Percentiles rank a stretch among this genome's conserved stretches.
Evolutionary conservation across 1,284 basidiomycete species (phyloP).

Genomic region (Marasmius sp.): DNA sequence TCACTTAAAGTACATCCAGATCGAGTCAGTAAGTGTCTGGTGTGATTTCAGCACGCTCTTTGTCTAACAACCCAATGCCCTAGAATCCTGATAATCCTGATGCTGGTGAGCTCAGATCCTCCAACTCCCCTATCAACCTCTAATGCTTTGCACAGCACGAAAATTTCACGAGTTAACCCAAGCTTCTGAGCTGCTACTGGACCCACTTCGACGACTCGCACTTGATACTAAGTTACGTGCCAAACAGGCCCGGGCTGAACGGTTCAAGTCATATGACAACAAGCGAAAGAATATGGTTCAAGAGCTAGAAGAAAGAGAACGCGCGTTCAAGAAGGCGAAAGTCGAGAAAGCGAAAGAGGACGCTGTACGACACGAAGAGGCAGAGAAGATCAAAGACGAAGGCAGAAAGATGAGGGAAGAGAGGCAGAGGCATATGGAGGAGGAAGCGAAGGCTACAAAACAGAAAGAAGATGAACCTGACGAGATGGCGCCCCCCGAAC

Average conservation of each 20-base stretch:
- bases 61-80: slow-evolving; percentile 17
- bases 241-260: slow-evolving; percentile 68
- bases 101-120: slow-evolving; percentile 49
- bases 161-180: slow-evolving; percentile 89
- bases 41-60: slow-evolving; percentile 11
- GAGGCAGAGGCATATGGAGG: slow-evolving; percentile 52
- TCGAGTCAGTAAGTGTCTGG: slow-evolving; percentile 52
- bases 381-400: slow-evolving; percentile 77
- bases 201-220: slow-evolving; percentile 80
- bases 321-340: slow-evolving; percentile 74
- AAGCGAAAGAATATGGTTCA: slow-evolving; percentile 82
- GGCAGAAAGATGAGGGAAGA: slow-evolving; percentile 74
- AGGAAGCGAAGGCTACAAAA: slow-evolving; percentile 40
- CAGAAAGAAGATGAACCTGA: slow-evolving; percentile 40
- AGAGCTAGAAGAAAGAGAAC: slow-evolving; percentile 83
- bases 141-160: slow-evolving; percentile 43
- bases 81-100: slow-evolving; percentile 81
- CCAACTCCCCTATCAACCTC: not conserved
- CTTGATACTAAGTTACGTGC: slow-evolving; percentile 79
- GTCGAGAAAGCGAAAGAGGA: slow-evolving; percentile 61
- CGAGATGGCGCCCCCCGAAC: slow-evolving; percentile 48
- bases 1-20: slow-evolving; percentile 91
- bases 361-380: slow-evolving; percentile 57
- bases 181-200: slow-evolving; percentile 83
- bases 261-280: slow-evolving; percentile 74